These are phyloP conservation scores for Magnaporthiopsis poae DNA, from an alignment of 2,329 filamentous ascomycete genomes.

Conservation along the genomic window DNA sequence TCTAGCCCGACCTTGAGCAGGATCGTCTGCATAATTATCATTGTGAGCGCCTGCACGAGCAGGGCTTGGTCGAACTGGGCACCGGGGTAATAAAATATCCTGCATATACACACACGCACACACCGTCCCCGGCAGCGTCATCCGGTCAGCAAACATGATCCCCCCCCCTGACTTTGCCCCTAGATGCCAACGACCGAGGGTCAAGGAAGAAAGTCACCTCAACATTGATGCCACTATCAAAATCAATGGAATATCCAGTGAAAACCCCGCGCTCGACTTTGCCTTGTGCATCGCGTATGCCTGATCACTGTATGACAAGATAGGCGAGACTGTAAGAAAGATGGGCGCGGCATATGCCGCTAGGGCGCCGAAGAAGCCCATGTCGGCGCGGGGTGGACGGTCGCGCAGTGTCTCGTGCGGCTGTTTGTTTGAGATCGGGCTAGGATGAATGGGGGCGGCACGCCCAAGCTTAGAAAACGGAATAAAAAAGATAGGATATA, in stretches of 20 bases:
- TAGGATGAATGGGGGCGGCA: not conserved
- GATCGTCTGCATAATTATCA: slow-evolving; percentile 53
- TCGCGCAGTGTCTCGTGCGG: not conserved
- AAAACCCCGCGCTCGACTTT: slow-evolving; percentile 54
- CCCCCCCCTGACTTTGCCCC: not conserved
- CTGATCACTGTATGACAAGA: slow-evolving; percentile 58
- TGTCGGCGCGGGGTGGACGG: slow-evolving; percentile 11
- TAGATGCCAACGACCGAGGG: too few species aligned
- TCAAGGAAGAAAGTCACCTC: slow-evolving; percentile 33
- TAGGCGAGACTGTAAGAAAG: slow-evolving; percentile 53
- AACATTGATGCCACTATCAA: slow-evolving; percentile 61
- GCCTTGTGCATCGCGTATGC: slow-evolving; percentile 53
- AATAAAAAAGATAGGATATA: not conserved
- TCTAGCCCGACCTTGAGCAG: slow-evolving; percentile 61
- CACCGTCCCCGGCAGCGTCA: not conserved
- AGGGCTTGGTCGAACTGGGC: slow-evolving; percentile 54
- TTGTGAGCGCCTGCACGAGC: slow-evolving; percentile 55
- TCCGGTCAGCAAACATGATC: not conserved
- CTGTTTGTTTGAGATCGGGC: too few species aligned
- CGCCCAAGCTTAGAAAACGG: not conserved
- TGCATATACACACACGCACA: slow-evolving; percentile 17
- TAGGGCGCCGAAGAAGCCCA: slow-evolving; percentile 37
- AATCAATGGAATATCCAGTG: slow-evolving; percentile 60
- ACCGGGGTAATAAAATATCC: slow-evolving; percentile 62
- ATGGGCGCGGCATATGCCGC: slow-evolving; percentile 51